Percentiles rank a stretch among this genome's conserved stretches.
These are phyloP conservation scores for Zalaria sp. DNA, from an alignment of 2,329 filamentous ascomycete genomes.

Conservation along the genomic window DNA sequence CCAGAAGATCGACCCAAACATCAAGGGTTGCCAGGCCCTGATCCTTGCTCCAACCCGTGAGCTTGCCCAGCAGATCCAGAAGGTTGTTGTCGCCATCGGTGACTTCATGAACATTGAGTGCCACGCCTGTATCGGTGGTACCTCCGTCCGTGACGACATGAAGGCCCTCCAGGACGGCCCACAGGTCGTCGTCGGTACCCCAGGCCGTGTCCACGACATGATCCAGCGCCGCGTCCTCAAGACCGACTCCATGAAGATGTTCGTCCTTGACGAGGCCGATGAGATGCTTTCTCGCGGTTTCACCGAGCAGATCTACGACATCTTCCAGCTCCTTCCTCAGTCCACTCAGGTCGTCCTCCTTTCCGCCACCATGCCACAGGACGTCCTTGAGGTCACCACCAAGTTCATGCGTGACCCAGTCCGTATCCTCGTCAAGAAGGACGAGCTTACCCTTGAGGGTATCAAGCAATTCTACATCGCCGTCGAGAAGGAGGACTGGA, in stretches of 20 bases:
- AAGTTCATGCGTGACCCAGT: conserved; percentile 99
- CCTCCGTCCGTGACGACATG: conserved; percentile 96
- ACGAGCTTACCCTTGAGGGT: conserved; percentile 98
- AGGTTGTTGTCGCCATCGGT: conserved; percentile 95
- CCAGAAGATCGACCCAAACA: conserved; percentile 89
- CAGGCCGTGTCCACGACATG: conserved; percentile 98
- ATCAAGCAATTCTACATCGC: conserved; percentile 99
- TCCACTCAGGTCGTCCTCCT: conserved; percentile 97
- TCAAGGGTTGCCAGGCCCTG: conserved; percentile 94
- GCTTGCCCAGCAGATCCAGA: conserved; percentile 98
- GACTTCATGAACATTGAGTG: conserved; percentile 99
- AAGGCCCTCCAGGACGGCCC: conserved; percentile 91
- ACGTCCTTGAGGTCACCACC: conserved; percentile 97
- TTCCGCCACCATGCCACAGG: conserved; percentile 96
- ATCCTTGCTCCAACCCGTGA: conserved; percentile 97
- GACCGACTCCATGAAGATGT: conserved; percentile 99
- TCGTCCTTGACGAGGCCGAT: conserved; percentile 97
- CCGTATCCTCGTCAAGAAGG: conserved; percentile 98
- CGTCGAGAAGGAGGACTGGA: conserved; percentile 99
- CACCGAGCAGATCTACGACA: conserved; percentile 99
- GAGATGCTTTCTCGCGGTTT: conserved; percentile 99
- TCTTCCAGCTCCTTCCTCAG: conserved; percentile 97
- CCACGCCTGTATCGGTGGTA: conserved; percentile 98
- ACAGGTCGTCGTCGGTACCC: conserved; percentile 94
- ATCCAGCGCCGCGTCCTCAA: conserved; percentile 95